These are phyloP conservation scores for Candida qinlingensis DNA, from an alignment of 805 yeast species.

Conservation along the genomic window DNA sequence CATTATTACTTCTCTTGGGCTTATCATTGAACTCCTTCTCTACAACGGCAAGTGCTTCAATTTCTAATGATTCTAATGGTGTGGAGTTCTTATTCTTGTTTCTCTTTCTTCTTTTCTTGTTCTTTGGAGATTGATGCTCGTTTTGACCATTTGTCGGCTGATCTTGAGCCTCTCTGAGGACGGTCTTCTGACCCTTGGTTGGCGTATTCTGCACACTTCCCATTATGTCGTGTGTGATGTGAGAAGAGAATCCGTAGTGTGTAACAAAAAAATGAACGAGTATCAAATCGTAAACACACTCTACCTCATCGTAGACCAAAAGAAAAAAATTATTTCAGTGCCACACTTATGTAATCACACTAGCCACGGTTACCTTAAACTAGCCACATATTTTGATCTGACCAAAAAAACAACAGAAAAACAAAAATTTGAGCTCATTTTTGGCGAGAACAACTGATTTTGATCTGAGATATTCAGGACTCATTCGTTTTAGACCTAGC, in stretches of 20 bases:
- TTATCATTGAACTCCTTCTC: constrained; percentile 1
- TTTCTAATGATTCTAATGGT: constrained; percentile 1
- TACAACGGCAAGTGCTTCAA: background rate
- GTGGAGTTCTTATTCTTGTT: constrained; percentile 5
- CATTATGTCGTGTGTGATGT: too few relatives aligned
- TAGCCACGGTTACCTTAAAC: constrained; percentile 2
- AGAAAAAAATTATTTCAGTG: too few relatives aligned
- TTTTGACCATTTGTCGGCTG: background rate
- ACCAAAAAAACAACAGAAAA: background rate
- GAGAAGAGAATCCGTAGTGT: too few relatives aligned
- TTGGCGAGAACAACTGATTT: too few relatives aligned
- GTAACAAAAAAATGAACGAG: too few relatives aligned
- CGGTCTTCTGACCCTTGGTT: background rate
- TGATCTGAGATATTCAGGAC: too few relatives aligned
- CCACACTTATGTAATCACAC: background rate
- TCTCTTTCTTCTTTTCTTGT: constrained; percentile 17
- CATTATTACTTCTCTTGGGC: background rate
- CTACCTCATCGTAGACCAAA: too few relatives aligned
- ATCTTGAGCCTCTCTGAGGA: background rate
- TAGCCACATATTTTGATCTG: constrained; percentile 1
- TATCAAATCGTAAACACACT: too few relatives aligned
- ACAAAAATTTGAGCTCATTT: background rate
- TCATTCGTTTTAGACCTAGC: too few relatives aligned
- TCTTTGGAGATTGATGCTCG: constrained; percentile 1
- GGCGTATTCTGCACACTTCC: too few relatives aligned